These are phyloP conservation scores for Rauvolfia tetraphylla DNA, from an alignment of 257 asterid species.

Conservation along the genomic window DNA sequence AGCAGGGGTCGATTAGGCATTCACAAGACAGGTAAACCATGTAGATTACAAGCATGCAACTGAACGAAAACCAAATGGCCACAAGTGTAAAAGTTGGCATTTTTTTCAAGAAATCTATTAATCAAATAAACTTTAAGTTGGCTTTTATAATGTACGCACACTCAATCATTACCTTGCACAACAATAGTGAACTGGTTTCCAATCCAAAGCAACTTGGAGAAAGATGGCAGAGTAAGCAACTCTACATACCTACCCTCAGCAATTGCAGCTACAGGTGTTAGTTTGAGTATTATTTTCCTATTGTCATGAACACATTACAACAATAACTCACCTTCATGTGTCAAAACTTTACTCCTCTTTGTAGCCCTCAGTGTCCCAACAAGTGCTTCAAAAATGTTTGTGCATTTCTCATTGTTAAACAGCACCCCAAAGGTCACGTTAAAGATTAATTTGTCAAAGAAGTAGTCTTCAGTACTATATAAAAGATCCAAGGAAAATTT, in stretches of 20 bases:
- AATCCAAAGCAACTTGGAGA: background rate
- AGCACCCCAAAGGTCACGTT: slow-evolving; percentile 93
- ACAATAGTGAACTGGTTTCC: background rate
- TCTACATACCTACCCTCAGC: slow-evolving; percentile 1
- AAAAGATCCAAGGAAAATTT: background rate
- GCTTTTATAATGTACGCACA: background rate
- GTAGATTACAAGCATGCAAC: background rate
- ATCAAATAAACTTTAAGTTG: background rate
- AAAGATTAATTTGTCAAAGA: slow-evolving; percentile 8
- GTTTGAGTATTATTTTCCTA: slow-evolving; percentile 69
- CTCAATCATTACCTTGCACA: background rate
- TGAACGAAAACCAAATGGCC: background rate
- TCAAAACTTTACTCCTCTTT: slow-evolving; percentile 67
- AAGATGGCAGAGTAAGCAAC: background rate
- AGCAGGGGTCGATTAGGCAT: too few species aligned
- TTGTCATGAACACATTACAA: slow-evolving; percentile 96
- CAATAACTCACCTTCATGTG: slow-evolving; percentile 88
- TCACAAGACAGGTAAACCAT: background rate
- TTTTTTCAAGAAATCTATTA: background rate
- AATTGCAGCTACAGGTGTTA: slow-evolving; percentile 19
- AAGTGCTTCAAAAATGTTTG: slow-evolving; percentile 94
- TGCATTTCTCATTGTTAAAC: slow-evolving; percentile 80
- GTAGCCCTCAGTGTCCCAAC: slow-evolving; percentile 98
- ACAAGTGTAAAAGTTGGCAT: background rate
- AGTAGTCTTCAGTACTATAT: background rate